Evolutionary conservation across 75 land plant genomes (phyloP).

Genomic region (Chamaecyparis obtusa): DNA sequence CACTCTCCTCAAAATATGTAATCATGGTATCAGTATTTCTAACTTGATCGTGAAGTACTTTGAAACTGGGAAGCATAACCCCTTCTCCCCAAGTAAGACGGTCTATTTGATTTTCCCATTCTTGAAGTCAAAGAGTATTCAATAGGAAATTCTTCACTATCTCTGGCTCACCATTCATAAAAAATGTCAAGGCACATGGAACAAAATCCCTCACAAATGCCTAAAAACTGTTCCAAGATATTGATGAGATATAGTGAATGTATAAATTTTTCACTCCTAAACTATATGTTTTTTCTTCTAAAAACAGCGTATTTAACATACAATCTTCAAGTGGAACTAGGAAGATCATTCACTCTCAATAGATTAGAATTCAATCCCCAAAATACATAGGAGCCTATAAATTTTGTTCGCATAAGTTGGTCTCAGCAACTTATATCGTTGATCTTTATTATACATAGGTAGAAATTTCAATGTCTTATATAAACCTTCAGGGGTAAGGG

Average conservation of each 20-base stretch:
- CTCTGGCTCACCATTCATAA: too few species aligned
- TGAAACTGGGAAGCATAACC: conserved; percentile 79
- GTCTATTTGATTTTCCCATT: conserved; percentile 75
- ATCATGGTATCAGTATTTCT: conserved; percentile 46
- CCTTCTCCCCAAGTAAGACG: conserved; percentile 59
- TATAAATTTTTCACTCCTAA: neutral
- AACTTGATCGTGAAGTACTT: conserved; percentile 57
- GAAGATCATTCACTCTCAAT: neutral
- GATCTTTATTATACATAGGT: neutral
- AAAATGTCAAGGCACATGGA: conserved; percentile 66
- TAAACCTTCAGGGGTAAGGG: neutral
- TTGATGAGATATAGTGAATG: too few species aligned
- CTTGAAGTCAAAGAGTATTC: conserved; percentile 71
- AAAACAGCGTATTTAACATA: neutral
- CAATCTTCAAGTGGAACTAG: neutral
- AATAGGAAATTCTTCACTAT: too few species aligned
- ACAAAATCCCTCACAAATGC: conserved; percentile 79
- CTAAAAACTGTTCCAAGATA: conserved; percentile 20
- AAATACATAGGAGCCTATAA: neutral
- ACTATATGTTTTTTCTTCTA: neutral
- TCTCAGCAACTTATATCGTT: neutral
- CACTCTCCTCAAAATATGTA: conserved; percentile 51
- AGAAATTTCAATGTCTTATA: neutral
- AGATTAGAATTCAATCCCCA: neutral
- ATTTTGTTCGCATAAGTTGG: neutral